Evolutionary conservation across 805 yeast species (phyloP), one percentile per base, ranked within the genome.

Genomic region (Tanozyma kutaoensis): DNA sequence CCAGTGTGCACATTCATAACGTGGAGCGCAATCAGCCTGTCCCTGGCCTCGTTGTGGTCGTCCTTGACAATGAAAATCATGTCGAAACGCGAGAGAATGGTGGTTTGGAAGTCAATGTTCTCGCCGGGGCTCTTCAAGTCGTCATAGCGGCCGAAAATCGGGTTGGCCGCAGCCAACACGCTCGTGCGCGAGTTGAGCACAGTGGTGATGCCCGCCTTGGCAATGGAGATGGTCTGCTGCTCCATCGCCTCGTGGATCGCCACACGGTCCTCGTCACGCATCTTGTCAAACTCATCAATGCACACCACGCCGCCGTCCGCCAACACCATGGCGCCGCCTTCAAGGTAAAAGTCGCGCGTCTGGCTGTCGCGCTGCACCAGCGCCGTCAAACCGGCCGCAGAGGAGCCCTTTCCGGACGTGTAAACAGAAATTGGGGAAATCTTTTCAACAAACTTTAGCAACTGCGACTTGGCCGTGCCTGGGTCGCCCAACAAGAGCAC

Each of bases 181-280:
- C 94, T 76, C 0, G 98, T 91, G 55, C 99, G 70, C 3, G 98
- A 91, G 53, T 91, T 91, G 40, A 91, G 66, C 30, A 91, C 86
- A 0, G 99, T 91, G 2, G 97, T 91, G 40, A 91, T 91, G 51
- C 99, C 99, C 8, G 99, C 99, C 52, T 91, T 91, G 18, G 99
- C 98, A 50, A 91, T 86, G 10, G 97, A 88, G 33, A 91, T 91
- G 0, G 98, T 91, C 55, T 91, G 99, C 55, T 91, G 99, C 59
- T 91, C 99, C 99, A 91, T 91, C 9, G 98, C 98, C 62, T 91
- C 99, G 54, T 91, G 99, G 39, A 91, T 91, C 0, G 98, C 97
- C 21, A 91, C 97, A 48, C 99, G 69, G 54, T 91, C 98, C 50
- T 91, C 97, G 46, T 91, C 99, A 50, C 97, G 69, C 99, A 91